A percentile compares a stretch with the other conserved stretches of the same genome.
These are phyloP conservation scores for Blastomyces emzantsi DNA, from an alignment of 2,329 filamentous ascomycete genomes.

Conservation along the genomic window DNA sequence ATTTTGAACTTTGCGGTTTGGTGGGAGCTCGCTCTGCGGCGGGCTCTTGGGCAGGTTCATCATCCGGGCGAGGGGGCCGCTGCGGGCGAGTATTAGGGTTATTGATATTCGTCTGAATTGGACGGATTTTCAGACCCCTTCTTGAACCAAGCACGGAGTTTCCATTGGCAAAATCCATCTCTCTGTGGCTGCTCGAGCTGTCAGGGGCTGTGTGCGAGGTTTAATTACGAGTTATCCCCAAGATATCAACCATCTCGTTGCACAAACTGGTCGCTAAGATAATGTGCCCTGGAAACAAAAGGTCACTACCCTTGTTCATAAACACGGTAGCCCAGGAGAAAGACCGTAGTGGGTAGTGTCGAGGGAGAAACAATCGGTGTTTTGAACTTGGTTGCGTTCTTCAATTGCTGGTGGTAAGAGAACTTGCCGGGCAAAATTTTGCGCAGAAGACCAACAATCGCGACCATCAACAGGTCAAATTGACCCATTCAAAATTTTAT, in stretches of 20 bases:
- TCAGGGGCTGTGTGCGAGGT: not conserved
- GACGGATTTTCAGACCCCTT: constrained; percentile 29
- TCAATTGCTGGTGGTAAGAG: not conserved
- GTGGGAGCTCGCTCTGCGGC: constrained; percentile 21
- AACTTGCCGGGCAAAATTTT: not conserved
- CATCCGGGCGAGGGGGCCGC: constrained; percentile 12
- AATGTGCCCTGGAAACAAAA: not conserved
- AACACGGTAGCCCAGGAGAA: not conserved
- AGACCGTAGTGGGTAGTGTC: not conserved
- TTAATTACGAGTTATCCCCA: not conserved
- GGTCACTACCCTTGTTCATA: not conserved
- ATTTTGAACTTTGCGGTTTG: constrained; percentile 31
- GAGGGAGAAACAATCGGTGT: not conserved
- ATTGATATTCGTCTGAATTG: constrained; percentile 29
- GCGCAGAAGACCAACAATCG: not conserved
- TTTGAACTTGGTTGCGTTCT: not conserved
- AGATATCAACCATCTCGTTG: constrained; percentile 2
- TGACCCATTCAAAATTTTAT: not conserved
- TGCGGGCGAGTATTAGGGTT: constrained; percentile 12
- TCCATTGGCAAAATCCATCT: constrained; percentile 13
- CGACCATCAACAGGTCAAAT: not conserved
- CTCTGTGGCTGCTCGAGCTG: not conserved
- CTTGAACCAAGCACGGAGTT: constrained; percentile 29
- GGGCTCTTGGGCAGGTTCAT: constrained; percentile 20
- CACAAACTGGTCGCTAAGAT: not conserved